phyloP scores from a whole-genome alignment of 2,329 filamentous ascomycete species.

The Exophiala lecanii-corni region DNA sequence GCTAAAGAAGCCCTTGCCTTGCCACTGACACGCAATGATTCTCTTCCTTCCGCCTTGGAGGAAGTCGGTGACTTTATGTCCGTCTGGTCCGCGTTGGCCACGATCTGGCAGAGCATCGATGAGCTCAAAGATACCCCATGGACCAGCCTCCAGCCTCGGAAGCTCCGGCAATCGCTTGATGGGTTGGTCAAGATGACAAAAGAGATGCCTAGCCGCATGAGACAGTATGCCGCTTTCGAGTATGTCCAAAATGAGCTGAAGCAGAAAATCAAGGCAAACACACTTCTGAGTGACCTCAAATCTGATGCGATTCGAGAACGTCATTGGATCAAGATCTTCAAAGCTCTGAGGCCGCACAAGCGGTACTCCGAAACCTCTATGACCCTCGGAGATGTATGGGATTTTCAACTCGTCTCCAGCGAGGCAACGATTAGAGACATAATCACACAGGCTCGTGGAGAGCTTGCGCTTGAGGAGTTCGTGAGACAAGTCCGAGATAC shows the following conservation, averaged over 20 bases:
- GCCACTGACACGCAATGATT: slow-evolving; percentile 70
- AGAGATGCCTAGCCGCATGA: slow-evolving; percentile 98
- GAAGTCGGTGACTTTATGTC: slow-evolving; percentile 99
- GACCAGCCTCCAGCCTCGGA: slow-evolving; percentile 92
- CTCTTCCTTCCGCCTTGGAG: slow-evolving; percentile 80
- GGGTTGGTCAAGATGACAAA: slow-evolving; percentile 95
- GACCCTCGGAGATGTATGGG: slow-evolving; percentile 98
- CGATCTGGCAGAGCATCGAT: slow-evolving; percentile 94
- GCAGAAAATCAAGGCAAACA: slow-evolving; percentile 84
- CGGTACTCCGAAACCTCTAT: slow-evolving; percentile 91
- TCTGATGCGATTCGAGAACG: slow-evolving; percentile 94
- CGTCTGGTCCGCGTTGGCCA: slow-evolving; percentile 91
- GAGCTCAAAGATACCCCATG: slow-evolving; percentile 89
- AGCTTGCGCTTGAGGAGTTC: slow-evolving; percentile 98
- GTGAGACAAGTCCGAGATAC: slow-evolving; percentile 92
- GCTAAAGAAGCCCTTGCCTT: slow-evolving; percentile 96
- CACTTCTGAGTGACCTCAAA: slow-evolving; percentile 81
- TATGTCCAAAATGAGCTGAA: slow-evolving; percentile 90
- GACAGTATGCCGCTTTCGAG: slow-evolving; percentile 99
- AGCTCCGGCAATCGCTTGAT: slow-evolving; percentile 84
- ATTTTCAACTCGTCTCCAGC: slow-evolving; percentile 82
- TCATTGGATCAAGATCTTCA: slow-evolving; percentile 98
- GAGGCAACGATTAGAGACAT: slow-evolving; percentile 88
- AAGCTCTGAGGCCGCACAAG: slow-evolving; percentile 85
- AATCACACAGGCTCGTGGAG: slow-evolving; percentile 90